Percentiles rank a stretch among this genome's conserved stretches.
Conservation (phyloP, 164 flowering plant species). For the Hamamelis virginiana region DNA sequence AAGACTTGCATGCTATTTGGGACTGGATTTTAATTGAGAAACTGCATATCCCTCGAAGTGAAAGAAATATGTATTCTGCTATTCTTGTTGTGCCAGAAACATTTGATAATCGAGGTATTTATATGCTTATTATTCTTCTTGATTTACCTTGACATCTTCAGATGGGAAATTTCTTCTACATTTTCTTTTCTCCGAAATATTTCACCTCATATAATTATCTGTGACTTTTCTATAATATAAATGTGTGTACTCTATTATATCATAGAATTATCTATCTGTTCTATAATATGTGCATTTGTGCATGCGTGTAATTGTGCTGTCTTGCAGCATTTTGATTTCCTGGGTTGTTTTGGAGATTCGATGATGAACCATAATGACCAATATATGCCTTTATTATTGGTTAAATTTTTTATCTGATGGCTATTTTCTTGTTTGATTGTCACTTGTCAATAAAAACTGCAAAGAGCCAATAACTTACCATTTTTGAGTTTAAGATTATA, state of each 20-base stretch:
- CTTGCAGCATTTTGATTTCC: too few relatives aligned
- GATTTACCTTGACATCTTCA: neutral
- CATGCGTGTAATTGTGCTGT: too few relatives aligned
- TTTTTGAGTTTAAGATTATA: neutral
- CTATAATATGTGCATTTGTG: neutral
- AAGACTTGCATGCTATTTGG: conserved; percentile 88
- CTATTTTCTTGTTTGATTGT: neutral
- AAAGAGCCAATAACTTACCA: neutral
- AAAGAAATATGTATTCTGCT: conserved; percentile 75
- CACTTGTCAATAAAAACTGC: neutral
- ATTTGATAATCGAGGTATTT: conserved; percentile 88
- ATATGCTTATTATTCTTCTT: neutral
- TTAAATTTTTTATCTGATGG: neutral
- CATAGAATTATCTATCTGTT: neutral
- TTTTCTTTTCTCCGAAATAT: neutral
- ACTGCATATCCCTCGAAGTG: conserved; percentile 59
- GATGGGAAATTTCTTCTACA: neutral
- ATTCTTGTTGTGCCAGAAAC: conserved; percentile 91
- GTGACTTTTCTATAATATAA: neutral
- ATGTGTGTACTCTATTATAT: neutral
- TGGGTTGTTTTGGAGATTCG: too few relatives aligned
- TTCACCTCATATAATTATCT: neutral
- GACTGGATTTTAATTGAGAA: conserved; percentile 90
- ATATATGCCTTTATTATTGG: neutral
- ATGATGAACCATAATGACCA: too few relatives aligned